Conservation (phyloP, 257 asterid genomes). For the Solanum arcanum region DNA sequence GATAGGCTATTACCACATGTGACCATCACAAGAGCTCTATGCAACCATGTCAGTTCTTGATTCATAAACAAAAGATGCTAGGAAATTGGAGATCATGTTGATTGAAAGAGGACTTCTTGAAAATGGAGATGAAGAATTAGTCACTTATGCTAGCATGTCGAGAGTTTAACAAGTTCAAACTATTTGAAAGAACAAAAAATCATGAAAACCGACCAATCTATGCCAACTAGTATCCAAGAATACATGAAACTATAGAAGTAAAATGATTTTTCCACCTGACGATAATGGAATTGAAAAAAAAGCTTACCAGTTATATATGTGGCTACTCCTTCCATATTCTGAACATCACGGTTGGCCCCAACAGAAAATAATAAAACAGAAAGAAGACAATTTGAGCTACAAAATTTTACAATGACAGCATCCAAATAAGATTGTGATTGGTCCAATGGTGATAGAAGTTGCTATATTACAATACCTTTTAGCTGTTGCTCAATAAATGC, state of each 20-base stretch:
- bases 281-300: not conserved
- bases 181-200: not conserved
- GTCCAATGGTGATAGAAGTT: not conserved
- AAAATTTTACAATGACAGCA: not conserved
- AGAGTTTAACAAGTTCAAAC: not conserved
- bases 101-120: not conserved
- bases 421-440: not conserved
- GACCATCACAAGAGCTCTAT: not conserved
- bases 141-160: not conserved
- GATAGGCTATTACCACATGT: not conserved
- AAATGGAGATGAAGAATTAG: not conserved
- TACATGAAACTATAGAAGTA: not conserved
- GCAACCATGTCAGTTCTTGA: not conserved
- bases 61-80: not conserved
- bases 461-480: conserved; percentile 31
- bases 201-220: not conserved
- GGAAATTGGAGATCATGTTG: not conserved
- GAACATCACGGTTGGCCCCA: conserved; percentile 4
- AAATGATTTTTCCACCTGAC: not conserved
- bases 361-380: not conserved
- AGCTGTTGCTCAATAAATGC: conserved; percentile 56
- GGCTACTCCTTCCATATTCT: conserved; percentile 81
- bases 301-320: conserved; percentile 65
- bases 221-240: not conserved
- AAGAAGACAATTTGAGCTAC: not conserved